Evolutionary conservation across 148 eudicot genomes (phyloP), one percentile per base, ranked within the genome.

Genomic region (Chenopodium quinoa): DNA sequence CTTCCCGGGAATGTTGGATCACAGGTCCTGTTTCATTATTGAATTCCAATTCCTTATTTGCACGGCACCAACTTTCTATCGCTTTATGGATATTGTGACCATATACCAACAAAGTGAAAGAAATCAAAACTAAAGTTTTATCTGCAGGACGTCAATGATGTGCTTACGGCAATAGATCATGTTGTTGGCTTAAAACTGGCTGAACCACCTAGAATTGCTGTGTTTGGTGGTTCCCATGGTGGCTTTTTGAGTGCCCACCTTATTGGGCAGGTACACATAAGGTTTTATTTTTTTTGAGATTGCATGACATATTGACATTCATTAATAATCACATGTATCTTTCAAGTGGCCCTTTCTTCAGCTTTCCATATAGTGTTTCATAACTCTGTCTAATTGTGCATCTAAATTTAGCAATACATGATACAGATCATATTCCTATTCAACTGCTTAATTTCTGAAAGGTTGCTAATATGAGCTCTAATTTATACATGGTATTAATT

Each of bases 241-340:
- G 98, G 98, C 64, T 95, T 95, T 81, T 85, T 95, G 89, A 87
- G 97, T 46, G 91, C 98, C 68, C 98, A 95, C 86, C 93, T 95
- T 84, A 92, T 95, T 83, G 97, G 98, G 79, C 98, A 95, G 97
- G 97, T 93, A 47, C 50, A 34, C n/a, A 3, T 5, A 9, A 19
- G 20, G 3, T 9, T 37, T 17, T 34, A 14, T 19, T 34, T 48
- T 8, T 8, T 71, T 69, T 17, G 50, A 19, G 50, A 8, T 19
- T 37, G 40, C 74, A 17, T 71, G 74, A 71, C 29, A 2, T 14
- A 37, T 9, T 71, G 74, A 71, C 29, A 9, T 13, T 70, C 40
- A 34, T 11, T 13, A 71, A 37, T 40, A 20, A 40, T 68, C 72
- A 71, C 22, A 37, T 20, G 20, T 37, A 3, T 71, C 74, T 71